Conservation (phyloP, 148 eudicot species). For the Selenicereus undatus region DNA sequence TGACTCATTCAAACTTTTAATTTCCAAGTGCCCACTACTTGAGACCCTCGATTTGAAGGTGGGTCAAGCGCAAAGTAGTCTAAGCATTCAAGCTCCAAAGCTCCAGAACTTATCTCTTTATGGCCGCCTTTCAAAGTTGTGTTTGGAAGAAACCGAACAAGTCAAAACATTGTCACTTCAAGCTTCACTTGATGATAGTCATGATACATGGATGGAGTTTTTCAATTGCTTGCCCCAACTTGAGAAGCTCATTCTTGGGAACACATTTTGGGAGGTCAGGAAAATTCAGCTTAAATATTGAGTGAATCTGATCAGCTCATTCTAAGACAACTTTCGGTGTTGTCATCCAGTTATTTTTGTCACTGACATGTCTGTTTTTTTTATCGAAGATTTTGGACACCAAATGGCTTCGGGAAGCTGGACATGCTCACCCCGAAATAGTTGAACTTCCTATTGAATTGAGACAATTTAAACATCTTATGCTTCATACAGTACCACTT, state of each 20-base stretch:
- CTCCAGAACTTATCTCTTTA: not conserved
- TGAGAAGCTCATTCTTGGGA: not conserved
- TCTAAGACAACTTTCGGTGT: not conserved
- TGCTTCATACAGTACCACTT: not conserved
- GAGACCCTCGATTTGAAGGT: not conserved
- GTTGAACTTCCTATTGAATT: not conserved
- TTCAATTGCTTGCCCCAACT: not conserved
- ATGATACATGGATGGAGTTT: not conserved
- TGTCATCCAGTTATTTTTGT: not conserved
- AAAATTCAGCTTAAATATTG: not conserved
- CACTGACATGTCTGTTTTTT: not conserved
- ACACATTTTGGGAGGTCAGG: not conserved
- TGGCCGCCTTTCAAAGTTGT: not conserved
- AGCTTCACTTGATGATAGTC: not conserved
- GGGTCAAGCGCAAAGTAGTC: not conserved
- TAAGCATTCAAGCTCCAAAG: not conserved
- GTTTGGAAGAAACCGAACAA: not conserved
- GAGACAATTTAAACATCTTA: not conserved
- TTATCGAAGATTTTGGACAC: not conserved
- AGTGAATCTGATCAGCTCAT: not conserved
- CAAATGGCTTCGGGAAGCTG: not conserved
- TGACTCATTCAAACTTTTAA: not conserved
- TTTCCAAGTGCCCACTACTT: not conserved
- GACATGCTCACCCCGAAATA: too few relatives aligned
- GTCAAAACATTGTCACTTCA: not conserved